Base-by-base conservation (phyloP, 306 rosid species). In the Coriaria nepalensis region DNA sequence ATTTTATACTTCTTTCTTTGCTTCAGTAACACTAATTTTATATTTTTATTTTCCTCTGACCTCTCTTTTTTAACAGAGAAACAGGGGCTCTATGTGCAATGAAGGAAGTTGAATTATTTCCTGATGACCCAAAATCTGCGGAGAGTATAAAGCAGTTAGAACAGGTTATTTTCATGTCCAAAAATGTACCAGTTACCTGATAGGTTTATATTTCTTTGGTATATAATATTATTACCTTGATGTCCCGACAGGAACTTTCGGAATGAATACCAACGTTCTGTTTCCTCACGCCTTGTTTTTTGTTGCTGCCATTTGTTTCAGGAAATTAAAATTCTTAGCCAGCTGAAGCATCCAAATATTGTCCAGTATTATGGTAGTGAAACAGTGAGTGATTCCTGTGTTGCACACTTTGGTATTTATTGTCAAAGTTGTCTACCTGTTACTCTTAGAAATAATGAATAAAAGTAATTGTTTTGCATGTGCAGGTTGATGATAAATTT, bases 51-150 rank as follows among this genome's bases (percentile, higher is more conserved):
- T 11, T 39, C 14, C 6, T 35, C 40, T 58, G n/a, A 14, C 40
- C 7, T 59, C 15, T 37, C 49, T 35, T 5, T 59, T 12, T 37
- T 47, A 20, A 14, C 66, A 90, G 96, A 55, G 77, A 75, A 71
- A 92, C 90, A 48, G 99, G 99, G 62, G 87, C 99, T 54, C 67
- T 92, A 71, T 92, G 96, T 76, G 99, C 99, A 40, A 82, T 92
- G 99, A 92, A 92, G 73, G 99, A 92, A 70, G 99, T 69, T 42
- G 99, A 86, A 51, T 63, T 86, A 57, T 72, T 73, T 64, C 78
- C 60, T 10, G 99, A 86, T 60, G 99, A 92, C 63, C 96, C 96
- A 35, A 92, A 92, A 70, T 73, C 96, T 7, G 86, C 80, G 8
- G 99, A 92, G 61, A 65, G 78, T 69, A 85, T 82, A 53, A 92